Evolutionary conservation across 495 filamentous ascomycete genomes (phyloP).

Genomic region (Evernia prunastri): DNA sequence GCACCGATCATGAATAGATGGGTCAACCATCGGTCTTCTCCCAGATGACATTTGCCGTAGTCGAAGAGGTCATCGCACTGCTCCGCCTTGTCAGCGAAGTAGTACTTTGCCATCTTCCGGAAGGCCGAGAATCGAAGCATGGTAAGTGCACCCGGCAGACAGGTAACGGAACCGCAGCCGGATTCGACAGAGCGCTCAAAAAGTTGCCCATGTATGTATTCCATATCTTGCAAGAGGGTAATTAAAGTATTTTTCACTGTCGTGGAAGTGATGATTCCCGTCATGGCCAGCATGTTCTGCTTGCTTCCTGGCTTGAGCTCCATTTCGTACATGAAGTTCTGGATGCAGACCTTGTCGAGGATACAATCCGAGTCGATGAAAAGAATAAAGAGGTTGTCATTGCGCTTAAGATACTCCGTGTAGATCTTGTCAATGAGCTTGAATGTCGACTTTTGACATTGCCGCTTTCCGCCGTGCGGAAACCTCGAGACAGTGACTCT

Average conservation of each 20-base stretch:
- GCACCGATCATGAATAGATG: conserved; percentile 99
- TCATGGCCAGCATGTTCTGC: conserved; percentile 96
- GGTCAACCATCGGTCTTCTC: conserved; percentile 95
- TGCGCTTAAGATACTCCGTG: conserved; percentile 74
- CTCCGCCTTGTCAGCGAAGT: conserved; percentile 96
- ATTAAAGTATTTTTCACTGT: conserved; percentile 84
- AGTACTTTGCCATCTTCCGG: conserved; percentile 95
- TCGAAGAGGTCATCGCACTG: conserved; percentile 96
- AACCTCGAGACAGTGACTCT: conserved; percentile 91
- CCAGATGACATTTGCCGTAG: conserved; percentile 90
- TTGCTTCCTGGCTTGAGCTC: conserved; percentile 92
- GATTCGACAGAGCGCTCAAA: conserved; percentile 97
- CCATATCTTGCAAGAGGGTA: conserved; percentile 93
- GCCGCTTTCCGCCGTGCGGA: conserved; percentile 85
- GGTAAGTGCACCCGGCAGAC: conserved; percentile 88
- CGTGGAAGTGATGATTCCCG: conserved; percentile 92
- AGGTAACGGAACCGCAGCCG: conserved; percentile 89
- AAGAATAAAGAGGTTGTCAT: conserved; percentile 90
- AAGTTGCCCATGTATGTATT: conserved; percentile 95
- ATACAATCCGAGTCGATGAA: conserved; percentile 99
- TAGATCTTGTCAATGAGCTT: conserved; percentile 93
- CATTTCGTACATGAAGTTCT: conserved; percentile 99
- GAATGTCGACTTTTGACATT: conserved; percentile 92
- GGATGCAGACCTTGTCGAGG: conserved; percentile 82
- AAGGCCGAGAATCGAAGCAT: conserved; percentile 96